Base-by-base conservation (phyloP, 2,329 filamentous ascomycete genomes). In the Penicillium sp. region DNA sequence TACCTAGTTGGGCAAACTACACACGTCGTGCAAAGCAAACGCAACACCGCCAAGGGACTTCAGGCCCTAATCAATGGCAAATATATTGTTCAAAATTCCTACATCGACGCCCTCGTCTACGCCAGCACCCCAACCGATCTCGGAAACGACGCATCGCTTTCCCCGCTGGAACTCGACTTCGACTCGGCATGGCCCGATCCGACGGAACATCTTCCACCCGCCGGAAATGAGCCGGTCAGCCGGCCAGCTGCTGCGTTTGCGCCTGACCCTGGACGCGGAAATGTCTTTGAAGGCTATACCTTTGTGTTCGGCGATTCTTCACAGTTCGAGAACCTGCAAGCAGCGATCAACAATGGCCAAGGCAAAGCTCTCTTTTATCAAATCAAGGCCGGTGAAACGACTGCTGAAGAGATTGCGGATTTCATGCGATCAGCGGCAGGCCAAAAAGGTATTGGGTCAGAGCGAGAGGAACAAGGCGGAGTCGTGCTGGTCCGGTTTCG, bases 41-140 rank as follows among this genome's bases (percentile, higher is more conserved):
- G 93, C 41, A 98, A 97, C 66, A 91, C 89, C 0, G 80, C 90
- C 0, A 90, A 89, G 56, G 88, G 88, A 0, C 75, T 98, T 2
- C 89, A 94, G 63, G 91, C 88, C 2, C 75, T 98, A 8, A 84
- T 96, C 34, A 86, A 90, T 59, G 89, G 81, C 11, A 85, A 80
- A 66, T 81, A 83, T 57, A 84, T 97, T 37, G 89, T 97, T 9
- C 81, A 81, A 3, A 76, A 80, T 33, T 73, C 79, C 0, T 97
- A 86, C 57, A 74, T 95, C 11, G 82, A 90, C 53, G 85, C 85
- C 0, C 71, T 97, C 1, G 75, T 83, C 1, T 73, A 78, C 37
- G 84, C 79, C 5, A 78, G 83, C 1, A 76, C 73, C 0, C 68
- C 76, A 0, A 66, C 69, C 4, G 73, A 77, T 5, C 70, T 74